Evolutionary conservation across 192 early-diverging fungal species (phyloP).

Genomic region (Coemansia sp.): DNA sequence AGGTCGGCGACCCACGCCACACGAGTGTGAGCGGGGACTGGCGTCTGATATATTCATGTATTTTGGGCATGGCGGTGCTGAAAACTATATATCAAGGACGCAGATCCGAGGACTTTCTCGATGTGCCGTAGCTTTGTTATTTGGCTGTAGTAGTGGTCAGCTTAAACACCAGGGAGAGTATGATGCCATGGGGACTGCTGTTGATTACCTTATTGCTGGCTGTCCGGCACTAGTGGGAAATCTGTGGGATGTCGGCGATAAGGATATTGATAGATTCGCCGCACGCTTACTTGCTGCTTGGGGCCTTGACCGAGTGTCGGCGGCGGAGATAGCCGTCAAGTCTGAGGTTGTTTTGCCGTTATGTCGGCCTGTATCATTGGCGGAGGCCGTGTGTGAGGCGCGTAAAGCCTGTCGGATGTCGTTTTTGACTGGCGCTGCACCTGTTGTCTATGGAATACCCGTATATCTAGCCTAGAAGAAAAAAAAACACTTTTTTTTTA

Average conservation of each 20-base stretch:
- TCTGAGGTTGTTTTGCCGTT: not conserved
- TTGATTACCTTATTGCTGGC: slow-evolving; percentile 86
- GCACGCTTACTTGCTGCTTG: slow-evolving; percentile 69
- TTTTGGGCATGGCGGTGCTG: slow-evolving; percentile 95
- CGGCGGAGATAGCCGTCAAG: slow-evolving; percentile 16
- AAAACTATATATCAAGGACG: slow-evolving; percentile 73
- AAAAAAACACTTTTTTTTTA: too few species aligned
- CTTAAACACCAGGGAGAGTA: slow-evolving; percentile 79
- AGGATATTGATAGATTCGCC: slow-evolving; percentile 91
- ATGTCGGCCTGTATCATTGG: slow-evolving; percentile 59
- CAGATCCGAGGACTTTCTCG: slow-evolving; percentile 63
- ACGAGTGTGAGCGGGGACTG: slow-evolving; percentile 66
- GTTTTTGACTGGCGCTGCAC: slow-evolving; percentile 89
- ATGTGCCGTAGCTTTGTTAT: slow-evolving; percentile 80
- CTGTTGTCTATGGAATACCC: slow-evolving; percentile 94
- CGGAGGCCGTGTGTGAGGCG: slow-evolving; percentile 72
- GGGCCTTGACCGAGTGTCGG: slow-evolving; percentile 61
- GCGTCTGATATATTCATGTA: slow-evolving; percentile 72
- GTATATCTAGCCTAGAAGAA: slow-evolving; percentile 26
- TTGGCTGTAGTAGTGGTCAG: slow-evolving; percentile 94
- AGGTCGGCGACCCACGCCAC: slow-evolving; percentile 66
- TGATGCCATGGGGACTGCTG: slow-evolving; percentile 81
- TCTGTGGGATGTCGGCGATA: slow-evolving; percentile 98
- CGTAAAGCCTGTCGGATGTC: slow-evolving; percentile 74
- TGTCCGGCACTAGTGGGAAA: slow-evolving; percentile 88